phyloP scores from a whole-genome alignment of 495 filamentous ascomycete genomes.

The Saxispiralis lemnorum region DNA sequence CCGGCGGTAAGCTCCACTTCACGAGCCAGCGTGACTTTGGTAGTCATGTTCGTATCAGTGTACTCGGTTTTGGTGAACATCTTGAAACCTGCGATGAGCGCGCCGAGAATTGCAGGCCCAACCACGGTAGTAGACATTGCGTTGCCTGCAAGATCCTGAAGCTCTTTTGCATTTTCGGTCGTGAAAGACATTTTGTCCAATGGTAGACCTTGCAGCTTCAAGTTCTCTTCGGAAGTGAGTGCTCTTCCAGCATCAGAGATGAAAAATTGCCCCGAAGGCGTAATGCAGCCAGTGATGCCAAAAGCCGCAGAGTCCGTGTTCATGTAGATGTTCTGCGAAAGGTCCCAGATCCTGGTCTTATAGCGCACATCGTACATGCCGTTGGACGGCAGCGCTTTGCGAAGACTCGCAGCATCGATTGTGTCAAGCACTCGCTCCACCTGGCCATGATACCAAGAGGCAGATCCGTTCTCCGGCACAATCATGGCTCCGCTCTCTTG shows the following conservation, averaged over 20 bases:
- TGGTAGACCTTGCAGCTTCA: constrained; percentile 57
- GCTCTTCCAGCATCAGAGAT: constrained; percentile 44
- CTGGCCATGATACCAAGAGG: constrained; percentile 29
- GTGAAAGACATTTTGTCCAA: constrained; percentile 43
- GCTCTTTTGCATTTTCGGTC: constrained; percentile 42
- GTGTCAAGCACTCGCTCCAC: constrained; percentile 48
- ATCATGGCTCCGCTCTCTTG: constrained; percentile 31
- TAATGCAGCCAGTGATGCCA: constrained; percentile 54
- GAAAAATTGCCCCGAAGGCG: constrained; percentile 47
- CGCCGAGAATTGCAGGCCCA: constrained; percentile 40
- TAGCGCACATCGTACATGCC: constrained; percentile 39
- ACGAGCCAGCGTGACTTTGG: background rate
- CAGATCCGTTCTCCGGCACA: constrained; percentile 39
- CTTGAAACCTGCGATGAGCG: constrained; percentile 30
- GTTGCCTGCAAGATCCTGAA: constrained; percentile 64
- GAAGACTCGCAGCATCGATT: constrained; percentile 44
- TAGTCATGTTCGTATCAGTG: too few relatives aligned
- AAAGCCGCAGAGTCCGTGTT: constrained; percentile 29
- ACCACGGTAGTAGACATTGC: constrained; percentile 69
- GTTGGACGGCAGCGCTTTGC: constrained; percentile 19
- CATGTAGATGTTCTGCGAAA: constrained; percentile 63
- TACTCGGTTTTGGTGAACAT: background rate
- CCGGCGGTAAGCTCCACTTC: background rate
- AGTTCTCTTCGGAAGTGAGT: constrained; percentile 46
- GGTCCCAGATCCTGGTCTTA: constrained; percentile 48